A percentile compares a stretch with the other conserved stretches of the same genome.
Conservation (phyloP, 306 rosid genomes). For the peach (Prunus persica) region DNA sequence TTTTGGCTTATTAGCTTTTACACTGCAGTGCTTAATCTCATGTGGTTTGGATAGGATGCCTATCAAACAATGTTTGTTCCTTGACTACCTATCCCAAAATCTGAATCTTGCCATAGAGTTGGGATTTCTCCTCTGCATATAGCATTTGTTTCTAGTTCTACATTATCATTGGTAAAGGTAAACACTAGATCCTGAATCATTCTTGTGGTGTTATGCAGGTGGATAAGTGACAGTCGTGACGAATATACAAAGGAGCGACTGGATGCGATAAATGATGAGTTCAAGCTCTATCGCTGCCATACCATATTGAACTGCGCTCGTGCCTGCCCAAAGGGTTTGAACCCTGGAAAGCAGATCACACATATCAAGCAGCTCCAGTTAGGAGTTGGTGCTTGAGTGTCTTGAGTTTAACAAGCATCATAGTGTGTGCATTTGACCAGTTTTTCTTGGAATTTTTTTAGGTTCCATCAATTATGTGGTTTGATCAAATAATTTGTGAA, state of each 20-base stretch:
- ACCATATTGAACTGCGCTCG: conserved; percentile 96
- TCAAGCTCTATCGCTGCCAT: conserved; percentile 99
- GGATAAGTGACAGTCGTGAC: conserved; percentile 98
- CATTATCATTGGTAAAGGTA: not conserved
- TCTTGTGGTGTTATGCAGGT: conserved; percentile 51
- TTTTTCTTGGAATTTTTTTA: conserved; percentile 32
- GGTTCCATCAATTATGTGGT: conserved; percentile 17
- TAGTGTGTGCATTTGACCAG: conserved; percentile 24
- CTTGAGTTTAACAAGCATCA: conserved; percentile 25
- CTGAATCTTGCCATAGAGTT: not conserved
- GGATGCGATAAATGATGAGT: conserved; percentile 89
- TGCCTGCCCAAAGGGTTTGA: conserved; percentile 98
- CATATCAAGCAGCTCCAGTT: conserved; percentile 75
- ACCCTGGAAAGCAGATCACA: conserved; percentile 88
- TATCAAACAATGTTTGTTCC: not conserved
- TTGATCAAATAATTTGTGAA: conserved; percentile 46
- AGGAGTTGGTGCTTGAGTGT: conserved; percentile 8
- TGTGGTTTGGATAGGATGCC: not conserved
- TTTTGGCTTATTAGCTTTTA: not conserved
- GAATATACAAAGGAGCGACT: conserved; percentile 87
- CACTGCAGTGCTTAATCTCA: not conserved
- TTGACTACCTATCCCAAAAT: not conserved
- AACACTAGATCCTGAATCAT: conserved; percentile 3
- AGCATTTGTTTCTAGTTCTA: not conserved
- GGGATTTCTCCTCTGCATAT: not conserved